Evolutionary conservation across 345 rosid genomes (phyloP), one percentile per base, ranked within the genome.

Genomic region (Brassica rapa): DNA sequence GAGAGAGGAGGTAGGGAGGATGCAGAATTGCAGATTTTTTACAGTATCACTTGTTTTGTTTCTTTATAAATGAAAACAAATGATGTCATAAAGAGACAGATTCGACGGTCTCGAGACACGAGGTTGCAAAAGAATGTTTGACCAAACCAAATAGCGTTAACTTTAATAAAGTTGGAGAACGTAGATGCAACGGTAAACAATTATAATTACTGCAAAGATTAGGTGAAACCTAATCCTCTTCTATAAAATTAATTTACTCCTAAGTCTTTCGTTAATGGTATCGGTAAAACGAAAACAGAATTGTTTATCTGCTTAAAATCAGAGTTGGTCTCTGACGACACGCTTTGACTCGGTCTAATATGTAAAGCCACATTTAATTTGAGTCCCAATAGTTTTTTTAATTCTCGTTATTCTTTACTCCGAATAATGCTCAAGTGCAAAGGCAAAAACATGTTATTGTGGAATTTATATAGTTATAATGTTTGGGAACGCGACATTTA

Each of bases 271-370:
- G 43, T n/a, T n/a, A 15, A 15, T 63, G 39, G 67, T 24, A 39
- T 37, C 43, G 69, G 62, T 46, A 63, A 49, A 63, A 53, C 59
- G 16, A 15, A 53, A 53, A 53, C 24, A 16, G 21, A 53, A 15
- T n/a, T 15, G 49, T 46, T 32, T 33, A 43, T 68, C 32, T 43
- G 29, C 27, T 60, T 67, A 25, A 30, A 30, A 55, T 41, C 53
- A 65, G 53, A 65, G 27, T 29, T 72, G 57, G 67, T 19, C 41
- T 72, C 71, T 73, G 41, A 72, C 60, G 60, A 53, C 82, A 73
- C 69, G 63, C 70, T 68, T 73, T 79, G 82, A 79, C 82, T 24
- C 57, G 70, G 77, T 78, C 77, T 77, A 53, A 53, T 33, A 65
- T 25, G 27, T 49, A 32, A 66, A 57, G 16, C 55, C 15, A 41